phyloP scores from a whole-genome alignment of 495 filamentous ascomycete genomes.

The Penicilliopsis zonata region DNA sequence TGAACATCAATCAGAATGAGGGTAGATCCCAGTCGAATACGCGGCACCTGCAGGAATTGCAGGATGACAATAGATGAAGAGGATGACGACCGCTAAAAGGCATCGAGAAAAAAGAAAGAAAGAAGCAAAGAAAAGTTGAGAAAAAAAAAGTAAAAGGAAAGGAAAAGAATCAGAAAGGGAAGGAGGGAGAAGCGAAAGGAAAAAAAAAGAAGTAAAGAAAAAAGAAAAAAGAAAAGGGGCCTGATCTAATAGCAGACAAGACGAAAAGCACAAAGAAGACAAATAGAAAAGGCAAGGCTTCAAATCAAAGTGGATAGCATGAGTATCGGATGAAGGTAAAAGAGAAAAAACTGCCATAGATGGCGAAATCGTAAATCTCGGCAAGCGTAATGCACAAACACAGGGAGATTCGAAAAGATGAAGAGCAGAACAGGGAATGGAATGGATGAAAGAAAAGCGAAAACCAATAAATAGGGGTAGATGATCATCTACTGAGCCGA shows the following conservation, averaged over 20 bases:
- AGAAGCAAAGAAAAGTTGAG: conserved; percentile 1
- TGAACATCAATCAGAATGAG: conserved; percentile 4
- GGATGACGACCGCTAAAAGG: conserved; percentile 24
- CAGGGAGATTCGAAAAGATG: conserved; percentile 2
- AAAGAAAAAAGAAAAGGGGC: conserved; percentile 2
- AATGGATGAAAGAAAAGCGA: conserved; percentile 1
- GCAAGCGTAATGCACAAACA: conserved; percentile 3
- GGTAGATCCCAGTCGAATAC: conserved; percentile 6
- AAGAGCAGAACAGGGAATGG: conserved; percentile 4
- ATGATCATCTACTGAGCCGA: conserved; percentile 38
- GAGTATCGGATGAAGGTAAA: no score
- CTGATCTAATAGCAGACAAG: no score
- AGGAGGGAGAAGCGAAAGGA: conserved; percentile 3
- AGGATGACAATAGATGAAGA: no score
- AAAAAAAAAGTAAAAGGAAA: conserved; percentile 5
- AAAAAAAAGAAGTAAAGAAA: conserved; percentile 5
- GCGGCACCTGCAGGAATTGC: conserved; percentile 11
- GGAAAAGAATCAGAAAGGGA: neutral
- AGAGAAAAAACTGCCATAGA: no score
- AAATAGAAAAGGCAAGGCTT: no score
- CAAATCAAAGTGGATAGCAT: no score
- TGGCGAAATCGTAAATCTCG: no score
- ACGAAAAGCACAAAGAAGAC: no score
- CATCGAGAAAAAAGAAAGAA: conserved; percentile 13
- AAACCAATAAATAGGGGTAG: conserved; percentile 5